A percentile compares a stretch with the other conserved stretches of the same genome.
phyloP scores from a whole-genome alignment of 2,329 filamentous ascomycete species.

The Claviceps sp. region DNA sequence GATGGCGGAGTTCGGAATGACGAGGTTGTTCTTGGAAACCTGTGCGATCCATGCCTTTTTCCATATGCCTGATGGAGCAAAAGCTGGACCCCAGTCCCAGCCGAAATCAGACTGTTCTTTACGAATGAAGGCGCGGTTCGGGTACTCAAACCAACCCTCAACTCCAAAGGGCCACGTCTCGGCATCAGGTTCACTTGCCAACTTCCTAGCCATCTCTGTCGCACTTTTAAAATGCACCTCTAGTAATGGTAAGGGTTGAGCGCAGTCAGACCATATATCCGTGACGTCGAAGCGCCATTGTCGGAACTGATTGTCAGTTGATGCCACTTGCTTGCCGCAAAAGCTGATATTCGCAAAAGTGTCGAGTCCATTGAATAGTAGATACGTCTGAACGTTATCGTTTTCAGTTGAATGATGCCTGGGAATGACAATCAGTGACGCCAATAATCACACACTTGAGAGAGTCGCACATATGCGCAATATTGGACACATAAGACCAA shows the following conservation, averaged over 20 bases:
- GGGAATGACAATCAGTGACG: background rate
- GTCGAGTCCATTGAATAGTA: slow-evolving; percentile 49
- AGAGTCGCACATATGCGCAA: slow-evolving; percentile 25
- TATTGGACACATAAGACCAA: slow-evolving; percentile 45
- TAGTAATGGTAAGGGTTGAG: slow-evolving; percentile 4
- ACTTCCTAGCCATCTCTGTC: slow-evolving; percentile 7
- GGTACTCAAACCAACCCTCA: slow-evolving; percentile 10
- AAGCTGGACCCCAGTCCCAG: slow-evolving; percentile 51
- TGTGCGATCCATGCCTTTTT: slow-evolving; percentile 44
- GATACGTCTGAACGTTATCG: slow-evolving; percentile 28
- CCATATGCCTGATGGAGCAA: slow-evolving; percentile 51
- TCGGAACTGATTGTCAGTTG: slow-evolving; percentile 48
- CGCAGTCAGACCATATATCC: slow-evolving; percentile 19
- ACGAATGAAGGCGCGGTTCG: slow-evolving; percentile 25
- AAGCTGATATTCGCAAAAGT: slow-evolving; percentile 44
- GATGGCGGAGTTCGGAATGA: slow-evolving; percentile 34
- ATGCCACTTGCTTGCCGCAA: slow-evolving; percentile 39
- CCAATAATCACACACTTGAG: background rate
- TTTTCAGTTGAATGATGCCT: slow-evolving; percentile 12
- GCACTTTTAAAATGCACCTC: slow-evolving; percentile 13
- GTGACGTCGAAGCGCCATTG: slow-evolving; percentile 48
- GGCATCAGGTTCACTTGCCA: slow-evolving; percentile 3
- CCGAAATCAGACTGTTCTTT: slow-evolving; percentile 52
- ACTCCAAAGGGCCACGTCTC: slow-evolving; percentile 4
- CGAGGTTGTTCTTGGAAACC: background rate